phyloP scores from a whole-genome alignment of 2,329 filamentous ascomycete species.

The Domatiomyces catenatus region DNA sequence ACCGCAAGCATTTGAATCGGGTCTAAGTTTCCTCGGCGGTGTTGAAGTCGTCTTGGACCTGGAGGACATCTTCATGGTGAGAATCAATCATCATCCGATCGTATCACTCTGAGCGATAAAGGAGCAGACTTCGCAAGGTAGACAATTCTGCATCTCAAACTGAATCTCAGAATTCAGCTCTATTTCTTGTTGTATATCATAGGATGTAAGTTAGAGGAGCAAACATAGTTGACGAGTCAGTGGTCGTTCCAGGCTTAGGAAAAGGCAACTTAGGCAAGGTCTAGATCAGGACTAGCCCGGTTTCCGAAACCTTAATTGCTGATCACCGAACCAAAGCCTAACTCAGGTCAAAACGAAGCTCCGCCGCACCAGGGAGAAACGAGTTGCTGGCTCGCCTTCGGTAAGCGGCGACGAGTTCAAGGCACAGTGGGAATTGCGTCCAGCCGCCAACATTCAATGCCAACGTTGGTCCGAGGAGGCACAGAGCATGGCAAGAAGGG shows the following conservation, averaged over 20 bases:
- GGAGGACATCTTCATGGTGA: no score
- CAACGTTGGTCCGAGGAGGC: not conserved
- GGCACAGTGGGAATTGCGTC: not conserved
- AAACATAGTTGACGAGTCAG: not conserved
- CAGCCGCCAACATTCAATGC: not conserved
- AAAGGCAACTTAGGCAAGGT: not conserved
- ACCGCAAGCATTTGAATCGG: no score
- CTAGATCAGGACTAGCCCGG: not conserved
- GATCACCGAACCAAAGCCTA: not conserved
- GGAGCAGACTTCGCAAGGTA: no score
- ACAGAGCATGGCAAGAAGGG: not conserved
- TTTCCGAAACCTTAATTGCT: not conserved
- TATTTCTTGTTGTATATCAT: no score
- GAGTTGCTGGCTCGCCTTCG: not conserved
- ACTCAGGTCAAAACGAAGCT: not conserved
- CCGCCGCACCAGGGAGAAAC: not conserved
- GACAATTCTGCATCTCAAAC: no score
- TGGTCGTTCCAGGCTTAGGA: conserved; percentile 2
- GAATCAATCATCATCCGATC: no score
- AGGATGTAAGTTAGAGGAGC: no score
- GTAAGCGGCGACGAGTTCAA: not conserved
- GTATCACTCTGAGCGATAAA: no score
- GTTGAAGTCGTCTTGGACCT: no score
- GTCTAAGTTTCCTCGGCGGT: no score
- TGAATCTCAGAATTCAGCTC: no score